phyloP scores from a whole-genome alignment of 2,329 filamentous ascomycete genomes.

The Mycosphaerelloides madeirae region DNA sequence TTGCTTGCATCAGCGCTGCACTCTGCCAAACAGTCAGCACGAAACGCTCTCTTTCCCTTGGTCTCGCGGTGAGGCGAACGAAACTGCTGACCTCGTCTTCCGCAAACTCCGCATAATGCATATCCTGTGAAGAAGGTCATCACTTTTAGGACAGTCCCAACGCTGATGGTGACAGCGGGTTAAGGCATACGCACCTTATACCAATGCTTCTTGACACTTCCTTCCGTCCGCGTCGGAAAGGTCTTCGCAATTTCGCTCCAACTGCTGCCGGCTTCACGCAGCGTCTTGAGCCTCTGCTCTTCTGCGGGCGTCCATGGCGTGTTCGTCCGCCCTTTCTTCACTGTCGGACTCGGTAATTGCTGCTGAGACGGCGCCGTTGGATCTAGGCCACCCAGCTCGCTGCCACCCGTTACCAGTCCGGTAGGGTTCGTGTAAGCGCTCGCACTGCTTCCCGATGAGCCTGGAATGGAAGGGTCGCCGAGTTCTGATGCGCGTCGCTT shows the following conservation, averaged over 20 bases:
- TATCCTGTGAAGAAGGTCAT: slow-evolving; percentile 58
- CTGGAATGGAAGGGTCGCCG: slow-evolving; percentile 22
- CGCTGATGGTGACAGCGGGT: background rate
- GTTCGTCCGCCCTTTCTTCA: slow-evolving; percentile 96
- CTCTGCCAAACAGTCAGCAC: slow-evolving; percentile 50
- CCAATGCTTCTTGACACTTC: slow-evolving; percentile 99
- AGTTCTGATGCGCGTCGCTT: slow-evolving; percentile 36
- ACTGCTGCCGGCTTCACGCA: slow-evolving; percentile 87
- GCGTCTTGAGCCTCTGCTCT: slow-evolving; percentile 84
- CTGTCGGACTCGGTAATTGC: slow-evolving; percentile 44
- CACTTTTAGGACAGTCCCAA: background rate
- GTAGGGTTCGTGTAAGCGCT: slow-evolving; percentile 26
- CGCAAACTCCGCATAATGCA: slow-evolving; percentile 98
- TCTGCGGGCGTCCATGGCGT: slow-evolving; percentile 96
- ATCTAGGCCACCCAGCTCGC: slow-evolving; percentile 10
- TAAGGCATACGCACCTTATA: slow-evolving; percentile 66
- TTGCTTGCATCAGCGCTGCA: slow-evolving; percentile 77
- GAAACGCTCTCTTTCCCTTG: slow-evolving; percentile 8
- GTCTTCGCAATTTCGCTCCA: slow-evolving; percentile 99
- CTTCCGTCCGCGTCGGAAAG: slow-evolving; percentile 89
- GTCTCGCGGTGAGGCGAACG: slow-evolving; percentile 35
- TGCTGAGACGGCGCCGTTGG: slow-evolving; percentile 29
- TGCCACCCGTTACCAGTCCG: slow-evolving; percentile 22
- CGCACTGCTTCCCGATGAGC: slow-evolving; percentile 28
- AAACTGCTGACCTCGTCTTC: slow-evolving; percentile 77